Evolutionary conservation across 805 yeast species (phyloP).

Genomic region (Kuraishia capsulata): DNA sequence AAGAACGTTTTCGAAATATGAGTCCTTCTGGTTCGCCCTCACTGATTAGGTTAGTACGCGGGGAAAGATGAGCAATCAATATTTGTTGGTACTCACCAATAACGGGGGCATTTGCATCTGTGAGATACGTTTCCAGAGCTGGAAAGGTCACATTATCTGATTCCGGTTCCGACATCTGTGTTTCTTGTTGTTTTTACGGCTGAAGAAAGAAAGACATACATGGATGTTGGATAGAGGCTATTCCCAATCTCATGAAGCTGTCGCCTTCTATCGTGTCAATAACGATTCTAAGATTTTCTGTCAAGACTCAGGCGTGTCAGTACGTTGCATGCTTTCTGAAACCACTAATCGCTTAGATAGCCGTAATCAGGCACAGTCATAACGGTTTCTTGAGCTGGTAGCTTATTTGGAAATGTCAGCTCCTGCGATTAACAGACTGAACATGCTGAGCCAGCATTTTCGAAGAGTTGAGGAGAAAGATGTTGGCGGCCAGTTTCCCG

Average conservation of each 20-base stretch:
- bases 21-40: constrained; percentile 86
- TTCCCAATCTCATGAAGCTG: too few species aligned
- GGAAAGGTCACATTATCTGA: not conserved
- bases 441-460: constrained; percentile 1
- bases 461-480: not conserved
- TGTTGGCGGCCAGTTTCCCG: not conserved
- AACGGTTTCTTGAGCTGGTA: too few species aligned
- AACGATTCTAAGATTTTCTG: too few species aligned
- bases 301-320: too few species aligned
- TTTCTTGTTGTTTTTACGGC: not conserved
- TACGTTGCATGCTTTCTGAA: too few species aligned
- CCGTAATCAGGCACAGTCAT: too few species aligned
- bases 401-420: too few species aligned
- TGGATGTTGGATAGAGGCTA: too few species aligned
- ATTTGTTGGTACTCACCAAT: constrained; percentile 49
- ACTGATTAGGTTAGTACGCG: constrained; percentile 27
- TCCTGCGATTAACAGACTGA: not conserved
- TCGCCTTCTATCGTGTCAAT: too few species aligned
- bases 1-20: constrained; percentile 53
- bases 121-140: not conserved
- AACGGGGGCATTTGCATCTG: constrained; percentile 80
- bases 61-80: not conserved
- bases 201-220: too few species aligned
- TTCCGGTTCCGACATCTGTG: not conserved
- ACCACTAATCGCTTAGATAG: too few species aligned